Evolutionary conservation across 495 filamentous ascomycete species (phyloP), one percentile per base, ranked within the genome.

Genomic region (Aspergillus ellipticus): DNA sequence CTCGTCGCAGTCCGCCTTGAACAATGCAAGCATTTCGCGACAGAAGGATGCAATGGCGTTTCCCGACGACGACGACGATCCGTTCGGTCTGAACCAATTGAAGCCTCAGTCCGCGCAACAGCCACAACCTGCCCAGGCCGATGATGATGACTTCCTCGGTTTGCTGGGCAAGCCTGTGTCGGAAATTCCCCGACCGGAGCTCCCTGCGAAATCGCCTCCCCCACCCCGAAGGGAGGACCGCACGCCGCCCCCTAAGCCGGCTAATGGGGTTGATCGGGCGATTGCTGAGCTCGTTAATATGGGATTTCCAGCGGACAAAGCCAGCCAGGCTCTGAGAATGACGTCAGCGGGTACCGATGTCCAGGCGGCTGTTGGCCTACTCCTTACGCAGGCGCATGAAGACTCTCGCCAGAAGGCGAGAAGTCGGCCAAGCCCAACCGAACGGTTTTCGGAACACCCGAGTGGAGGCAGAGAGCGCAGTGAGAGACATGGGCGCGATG

Each of bases 261-360:
- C 73, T 0, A 85, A 86, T 64, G 87, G 86, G 8, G 84, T 85
- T 45, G 92, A 96, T 66, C 82, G 80, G 49, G 90, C 91, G 4
- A 82, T 97, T 52, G 92, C 91, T 1, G 91, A 97, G 64, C 70
- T 98, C 17, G 86, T 97, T 9, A 93, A 97, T 61, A 97, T 97
- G 85, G 94, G 94, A 21, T 98, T 98, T 55, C 83, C 88, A 0
- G 81, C 85, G 0, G 87, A 94, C 42, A 91, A 90, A 55, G 83
- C 95, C 20, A 82, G 80, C 55, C 77, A 84, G 56, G 95, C 92
- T 41, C 73, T 98, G 7, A 80, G 80, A 11, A 85, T 89, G 65
- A 97, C 89, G 11, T 82, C 88, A 7, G 84, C 83, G 9, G 91
- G 92, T 19, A 73, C 86, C 0, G 84, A 97, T 68, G 82, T 97